phyloP scores from a whole-genome alignment of 23 red algal species.

The Gracilaria gracilis region DNA sequence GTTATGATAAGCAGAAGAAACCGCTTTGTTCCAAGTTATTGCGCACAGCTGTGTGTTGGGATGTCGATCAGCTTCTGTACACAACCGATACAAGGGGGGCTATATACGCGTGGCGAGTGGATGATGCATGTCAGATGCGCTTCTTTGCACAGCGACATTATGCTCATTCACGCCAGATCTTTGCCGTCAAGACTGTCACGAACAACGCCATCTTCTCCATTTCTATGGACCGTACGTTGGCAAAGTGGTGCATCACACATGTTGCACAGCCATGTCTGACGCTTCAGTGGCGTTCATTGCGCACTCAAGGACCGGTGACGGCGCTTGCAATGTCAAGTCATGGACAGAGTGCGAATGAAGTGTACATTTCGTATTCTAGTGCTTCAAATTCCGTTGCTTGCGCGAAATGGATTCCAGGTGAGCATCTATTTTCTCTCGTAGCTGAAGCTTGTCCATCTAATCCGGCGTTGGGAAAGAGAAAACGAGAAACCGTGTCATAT shows the following conservation, averaged over 20 bases:
- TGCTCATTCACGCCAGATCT: conserved; percentile 46
- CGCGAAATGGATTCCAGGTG: neutral
- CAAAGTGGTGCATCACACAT: conserved; percentile 21
- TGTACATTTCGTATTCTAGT: neutral
- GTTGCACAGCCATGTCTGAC: neutral
- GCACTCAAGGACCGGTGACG: conserved; percentile 42
- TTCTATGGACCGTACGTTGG: conserved; percentile 58
- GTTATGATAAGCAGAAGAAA: conserved; percentile 9
- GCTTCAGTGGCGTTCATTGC: conserved; percentile 15
- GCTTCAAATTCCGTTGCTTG: conserved; percentile 15
- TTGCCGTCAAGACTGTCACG: conserved; percentile 6
- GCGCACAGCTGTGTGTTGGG: conserved; percentile 7
- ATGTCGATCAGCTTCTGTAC: neutral
- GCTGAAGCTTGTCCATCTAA: conserved; percentile 18
- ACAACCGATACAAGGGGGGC: conserved; percentile 35
- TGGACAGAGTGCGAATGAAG: neutral
- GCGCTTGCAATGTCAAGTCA: neutral
- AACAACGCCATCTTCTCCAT: neutral
- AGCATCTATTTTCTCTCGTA: neutral
- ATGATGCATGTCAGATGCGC: neutral
- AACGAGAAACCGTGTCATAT: conserved; percentile 7
- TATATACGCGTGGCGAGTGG: conserved; percentile 10
- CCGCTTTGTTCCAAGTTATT: neutral
- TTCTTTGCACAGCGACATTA: conserved; percentile 30
- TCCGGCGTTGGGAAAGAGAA: conserved; percentile 6